These are phyloP conservation scores for Corniculantispora saksenae DNA, from an alignment of 2,329 filamentous ascomycete species.

Conservation along the genomic window DNA sequence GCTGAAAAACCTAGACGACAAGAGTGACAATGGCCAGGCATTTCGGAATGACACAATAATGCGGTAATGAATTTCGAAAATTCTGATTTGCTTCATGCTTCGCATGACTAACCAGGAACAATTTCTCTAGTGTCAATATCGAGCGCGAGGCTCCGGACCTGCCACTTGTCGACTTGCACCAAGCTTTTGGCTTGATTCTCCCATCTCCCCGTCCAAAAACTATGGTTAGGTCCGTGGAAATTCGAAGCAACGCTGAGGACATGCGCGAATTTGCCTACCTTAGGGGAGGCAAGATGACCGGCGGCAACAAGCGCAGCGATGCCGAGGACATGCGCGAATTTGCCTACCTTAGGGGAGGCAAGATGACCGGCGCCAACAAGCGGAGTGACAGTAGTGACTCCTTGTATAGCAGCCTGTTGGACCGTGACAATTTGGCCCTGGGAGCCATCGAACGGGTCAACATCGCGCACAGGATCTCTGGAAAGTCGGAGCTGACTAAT, in stretches of 20 bases:
- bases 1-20: neutral
- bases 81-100: neutral
- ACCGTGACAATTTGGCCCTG: slow-evolving; percentile 5
- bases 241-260: neutral
- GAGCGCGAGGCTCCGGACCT: neutral
- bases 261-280: neutral
- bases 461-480: neutral
- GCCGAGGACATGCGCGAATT: neutral
- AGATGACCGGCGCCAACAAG: neutral
- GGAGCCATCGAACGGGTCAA: slow-evolving; percentile 9
- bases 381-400: neutral
- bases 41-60: neutral
- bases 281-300: neutral
- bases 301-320: neutral
- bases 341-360: neutral
- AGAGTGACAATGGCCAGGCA: neutral
- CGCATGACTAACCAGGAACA: neutral
- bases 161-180: neutral
- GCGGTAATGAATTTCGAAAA: neutral
- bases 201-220: neutral
- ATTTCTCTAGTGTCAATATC: neutral
- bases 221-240: neutral
- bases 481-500: neutral
- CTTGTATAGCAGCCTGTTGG: neutral
- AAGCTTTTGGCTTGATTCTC: neutral